phyloP scores from a whole-genome alignment of 2,329 filamentous ascomycete genomes.

The Fusarium zealandicum region DNA sequence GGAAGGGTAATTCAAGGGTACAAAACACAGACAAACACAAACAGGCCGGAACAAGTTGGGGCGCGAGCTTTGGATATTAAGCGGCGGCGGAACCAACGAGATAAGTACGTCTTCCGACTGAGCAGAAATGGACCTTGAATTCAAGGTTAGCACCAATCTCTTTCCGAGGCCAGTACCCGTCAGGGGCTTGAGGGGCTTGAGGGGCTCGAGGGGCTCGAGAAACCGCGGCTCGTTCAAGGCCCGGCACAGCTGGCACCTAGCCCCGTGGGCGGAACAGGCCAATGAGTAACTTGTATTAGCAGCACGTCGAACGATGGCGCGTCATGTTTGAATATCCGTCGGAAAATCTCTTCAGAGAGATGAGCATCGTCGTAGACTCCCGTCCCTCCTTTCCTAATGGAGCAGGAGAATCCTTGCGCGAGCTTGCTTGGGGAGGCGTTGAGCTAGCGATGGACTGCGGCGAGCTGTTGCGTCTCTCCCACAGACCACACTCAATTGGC shows the following conservation, averaged over 20 bases:
- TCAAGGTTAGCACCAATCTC: no score
- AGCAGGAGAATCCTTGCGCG: constrained; percentile 9
- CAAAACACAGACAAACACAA: background rate
- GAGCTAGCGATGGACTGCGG: constrained; percentile 4
- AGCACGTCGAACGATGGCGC: constrained; percentile 9
- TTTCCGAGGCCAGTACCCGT: no score
- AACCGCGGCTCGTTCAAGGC: no score
- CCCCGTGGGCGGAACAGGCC: background rate
- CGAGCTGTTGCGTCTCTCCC: background rate
- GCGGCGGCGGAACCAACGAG: no score
- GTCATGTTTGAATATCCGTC: background rate
- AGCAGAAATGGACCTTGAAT: no score
- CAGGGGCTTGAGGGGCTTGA: no score
- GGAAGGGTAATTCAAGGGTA: no score
- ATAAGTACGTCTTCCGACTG: no score
- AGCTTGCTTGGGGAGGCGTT: constrained; percentile 4
- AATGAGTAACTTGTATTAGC: background rate
- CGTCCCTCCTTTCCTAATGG: constrained; percentile 10
- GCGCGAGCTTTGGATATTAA: no score
- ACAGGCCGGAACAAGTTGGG: constrained; percentile 5
- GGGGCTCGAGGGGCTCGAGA: no score
- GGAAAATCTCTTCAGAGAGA: constrained; percentile 19
- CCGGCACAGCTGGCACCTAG: no score
- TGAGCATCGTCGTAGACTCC: constrained; percentile 12
- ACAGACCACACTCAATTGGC: no score